Base-by-base conservation (phyloP, 2,329 filamentous ascomycete genomes). In the Aspergillus sp. region DNA sequence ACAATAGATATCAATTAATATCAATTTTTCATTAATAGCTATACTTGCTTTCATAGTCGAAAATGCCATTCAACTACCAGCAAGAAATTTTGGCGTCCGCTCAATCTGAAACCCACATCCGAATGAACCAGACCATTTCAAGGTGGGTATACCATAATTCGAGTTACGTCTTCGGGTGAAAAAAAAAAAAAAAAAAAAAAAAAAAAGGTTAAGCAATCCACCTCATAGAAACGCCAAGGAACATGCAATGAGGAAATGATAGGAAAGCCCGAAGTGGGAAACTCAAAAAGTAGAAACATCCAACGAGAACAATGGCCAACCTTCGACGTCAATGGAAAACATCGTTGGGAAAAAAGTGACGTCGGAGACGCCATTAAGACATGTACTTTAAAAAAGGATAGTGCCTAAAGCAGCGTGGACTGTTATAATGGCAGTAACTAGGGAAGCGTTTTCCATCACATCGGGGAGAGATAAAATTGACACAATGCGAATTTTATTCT, bases 401-500 rank as follows among this genome's bases (percentile, higher is more conserved):
- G 27, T 30, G 27, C 27, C 8, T 30, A 11, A 30, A 30, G 27
- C 8, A 30, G 27, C 9, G 3, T 30, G 27, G 3, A 11, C 27
- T 30, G 27, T 30, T 30, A 30, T 30, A 30, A 30, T 11, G 27
- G 27, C 27, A 30, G 27, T 12, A 30, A 30, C 19, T 41, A 12
- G 20, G 40, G 40, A 2, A 7, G 17, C 11, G 9, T 17, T 11
- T 42, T 42, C 46, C 17, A 19, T 17, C 37, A 27, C 15, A 20
- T 3, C 22, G 24, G 8, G 24, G 46, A 51, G 12, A 45, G 30
- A 17, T 33, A 41, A 50, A 20, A 15, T 8, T 20, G 33, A 22
- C 19, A 33, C n/a, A 24, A 40, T 15, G 33, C 22, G 49, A 20
- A 19, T 17, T 30, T 64, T 66, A 77, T 59, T 79, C 77, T 30